Base-by-base conservation (phyloP, 805 yeast species). In the Candida mattraensis region DNA sequence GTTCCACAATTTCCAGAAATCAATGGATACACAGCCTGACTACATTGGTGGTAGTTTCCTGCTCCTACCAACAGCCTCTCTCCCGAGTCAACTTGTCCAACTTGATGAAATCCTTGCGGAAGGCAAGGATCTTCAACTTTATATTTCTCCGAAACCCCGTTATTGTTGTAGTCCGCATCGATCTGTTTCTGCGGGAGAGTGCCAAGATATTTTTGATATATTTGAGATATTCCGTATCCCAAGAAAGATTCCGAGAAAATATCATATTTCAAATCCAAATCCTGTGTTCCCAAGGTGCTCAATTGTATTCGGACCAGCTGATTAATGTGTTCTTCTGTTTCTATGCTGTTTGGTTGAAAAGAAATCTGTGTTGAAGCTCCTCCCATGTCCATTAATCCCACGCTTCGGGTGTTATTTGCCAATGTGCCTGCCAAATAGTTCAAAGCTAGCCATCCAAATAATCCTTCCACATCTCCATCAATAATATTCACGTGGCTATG, bases 291-390 rank as follows among this genome's bases (percentile, higher is more conserved):
- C 3, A 64, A 28, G 18, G 65, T 58, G 19, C 66, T 58, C 21
- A 80, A 55, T n/a, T 63, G 61, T 2, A 80, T 49, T 26, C 59
- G 63, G 48, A 69, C 73, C 30, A 78, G 50, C 26, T 70, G 66
- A 33, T 72, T 71, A 16, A 59, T 50, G 40, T 74, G 78, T 27
- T 70, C 74, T 3, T 51, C 50, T 3, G 56, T 56, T 37, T 72
- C 77, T 1, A 72, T 63, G 14, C 53, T 30, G 47, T 72, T 70
- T 1, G 87, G 86, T 53, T 70, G 76, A 47, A 79, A 80, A 3
- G 78, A 78, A 14, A 80, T 74, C 51, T 80, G 86, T 0, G 83
- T 74, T 1, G 80, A 74, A 0, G 81, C 80, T 0, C 83, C 84
- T 8, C 83, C 83, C 78, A 78, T 70, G 42, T 77, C 80, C 24